These are phyloP conservation scores for Backusella parvicylindrica DNA, from an alignment of 192 early-diverging fungal genomes.

Conservation along the genomic window DNA sequence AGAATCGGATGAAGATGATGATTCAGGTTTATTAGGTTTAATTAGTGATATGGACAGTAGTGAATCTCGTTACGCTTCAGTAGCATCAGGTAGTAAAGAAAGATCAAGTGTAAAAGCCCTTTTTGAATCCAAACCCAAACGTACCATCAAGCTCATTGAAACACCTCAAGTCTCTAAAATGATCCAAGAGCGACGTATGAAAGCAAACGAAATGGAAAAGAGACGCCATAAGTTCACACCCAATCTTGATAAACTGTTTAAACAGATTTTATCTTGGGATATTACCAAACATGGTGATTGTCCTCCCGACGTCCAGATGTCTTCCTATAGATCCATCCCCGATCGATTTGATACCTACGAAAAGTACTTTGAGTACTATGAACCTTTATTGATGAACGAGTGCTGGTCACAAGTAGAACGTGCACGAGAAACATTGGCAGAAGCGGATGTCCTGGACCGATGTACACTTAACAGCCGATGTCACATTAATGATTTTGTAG, in stretches of 20 bases:
- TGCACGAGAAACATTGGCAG: conserved; percentile 59
- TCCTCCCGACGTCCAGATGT: conserved; percentile 41
- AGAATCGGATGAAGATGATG: conserved; percentile 28
- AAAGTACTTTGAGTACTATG: conserved; percentile 67
- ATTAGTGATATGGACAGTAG: conserved; percentile 6
- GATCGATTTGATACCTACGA: conserved; percentile 51
- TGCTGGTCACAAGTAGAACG: conserved; percentile 80
- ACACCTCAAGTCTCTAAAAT: conserved; percentile 14
- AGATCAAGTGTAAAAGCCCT: conserved; percentile 28
- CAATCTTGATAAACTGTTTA: conserved; percentile 53
- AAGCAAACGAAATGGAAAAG: conserved; percentile 36
- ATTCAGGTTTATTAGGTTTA: conserved; percentile 28
- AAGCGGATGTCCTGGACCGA: conserved; percentile 42
- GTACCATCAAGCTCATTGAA: conserved; percentile 47
- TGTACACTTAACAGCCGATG: conserved; percentile 48
- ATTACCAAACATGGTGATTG: conserved; percentile 47
- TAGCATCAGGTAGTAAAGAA: neutral
- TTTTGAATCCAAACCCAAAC: conserved; percentile 26
- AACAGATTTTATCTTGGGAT: conserved; percentile 60
- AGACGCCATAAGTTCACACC: conserved; percentile 44
- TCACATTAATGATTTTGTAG: conserved; percentile 72
- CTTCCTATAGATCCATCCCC: conserved; percentile 47
- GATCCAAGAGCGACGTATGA: conserved; percentile 11
- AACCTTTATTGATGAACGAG: conserved; percentile 82
- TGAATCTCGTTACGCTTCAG: neutral